phyloP scores from a whole-genome alignment of 352 stramenopile genomes.

The Phytophthora nicotianae region DNA sequence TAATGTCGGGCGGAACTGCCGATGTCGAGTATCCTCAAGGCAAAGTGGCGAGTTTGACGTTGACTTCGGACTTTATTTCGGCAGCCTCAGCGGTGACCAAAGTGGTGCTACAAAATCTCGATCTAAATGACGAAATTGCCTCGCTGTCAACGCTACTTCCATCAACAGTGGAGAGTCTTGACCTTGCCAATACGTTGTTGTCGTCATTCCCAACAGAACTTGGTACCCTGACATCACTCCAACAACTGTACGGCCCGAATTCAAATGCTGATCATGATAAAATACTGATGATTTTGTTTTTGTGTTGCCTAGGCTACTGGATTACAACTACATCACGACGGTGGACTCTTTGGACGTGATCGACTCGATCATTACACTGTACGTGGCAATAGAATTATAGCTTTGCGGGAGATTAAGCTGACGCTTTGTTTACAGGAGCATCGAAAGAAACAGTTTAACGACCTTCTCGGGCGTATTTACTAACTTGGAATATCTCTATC shows the following conservation, averaged over 20 bases:
- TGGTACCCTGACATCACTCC: constrained; percentile 18
- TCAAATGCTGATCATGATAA: not conserved
- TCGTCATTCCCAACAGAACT: constrained; percentile 29
- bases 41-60: constrained; percentile 39
- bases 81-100: constrained; percentile 22
- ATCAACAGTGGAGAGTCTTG: constrained; percentile 24
- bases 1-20: constrained; percentile 29
- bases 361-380: constrained; percentile 30
- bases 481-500: constrained; percentile 48
- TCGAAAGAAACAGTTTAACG: constrained; percentile 66
- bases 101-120: constrained; percentile 38
- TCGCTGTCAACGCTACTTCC: constrained; percentile 25
- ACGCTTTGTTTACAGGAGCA: constrained; percentile 29
- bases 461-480: constrained; percentile 58
- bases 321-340: constrained; percentile 39
- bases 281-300: not conserved
- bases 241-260: constrained; percentile 21
- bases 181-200: constrained; percentile 34
- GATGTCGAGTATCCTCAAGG: constrained; percentile 32
- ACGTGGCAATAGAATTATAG: constrained; percentile 3
- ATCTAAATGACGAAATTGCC: constrained; percentile 13
- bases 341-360: constrained; percentile 27
- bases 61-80: constrained; percentile 29
- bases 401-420: not conserved
- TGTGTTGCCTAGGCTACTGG: constrained; percentile 24